Evolutionary conservation across 192 early-diverging fungal species (phyloP).

Genomic region (Gigaspora rosea): DNA sequence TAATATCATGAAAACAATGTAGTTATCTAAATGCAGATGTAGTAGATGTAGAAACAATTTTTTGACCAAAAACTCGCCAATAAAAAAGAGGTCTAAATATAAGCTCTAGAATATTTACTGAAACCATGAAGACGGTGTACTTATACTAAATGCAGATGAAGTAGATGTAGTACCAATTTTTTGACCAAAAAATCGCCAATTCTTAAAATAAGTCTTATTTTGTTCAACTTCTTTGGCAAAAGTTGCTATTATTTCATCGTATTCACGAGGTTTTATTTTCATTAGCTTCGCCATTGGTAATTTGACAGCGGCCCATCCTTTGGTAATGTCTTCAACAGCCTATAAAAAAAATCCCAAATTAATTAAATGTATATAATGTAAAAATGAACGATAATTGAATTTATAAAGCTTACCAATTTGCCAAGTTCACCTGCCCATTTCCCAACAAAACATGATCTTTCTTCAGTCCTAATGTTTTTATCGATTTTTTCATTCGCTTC

Average conservation of each 20-base stretch:
- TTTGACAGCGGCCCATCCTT: neutral
- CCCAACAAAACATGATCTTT: conserved; percentile 8
- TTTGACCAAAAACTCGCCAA: conserved; percentile 27
- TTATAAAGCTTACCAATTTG: conserved; percentile 4
- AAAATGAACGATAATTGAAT: neutral
- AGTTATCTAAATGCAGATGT: neutral
- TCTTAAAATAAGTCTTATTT: conserved; percentile 20
- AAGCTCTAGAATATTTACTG: neutral
- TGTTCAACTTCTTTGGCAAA: conserved; percentile 25
- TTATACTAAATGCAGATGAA: neutral
- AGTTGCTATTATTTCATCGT: conserved; percentile 3
- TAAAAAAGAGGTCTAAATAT: too few species aligned
- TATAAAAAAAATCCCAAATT: neutral
- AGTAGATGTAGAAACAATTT: neutral
- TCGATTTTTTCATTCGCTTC: neutral
- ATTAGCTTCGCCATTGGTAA: neutral
- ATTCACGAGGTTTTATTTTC: conserved; percentile 2
- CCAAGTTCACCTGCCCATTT: conserved; percentile 31
- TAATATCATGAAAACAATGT: neutral
- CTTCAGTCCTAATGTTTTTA: neutral
- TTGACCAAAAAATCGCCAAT: conserved; percentile 25
- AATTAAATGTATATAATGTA: neutral
- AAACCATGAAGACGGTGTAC: neutral
- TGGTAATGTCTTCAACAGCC: conserved; percentile 17
- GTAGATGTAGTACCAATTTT: neutral